Evolutionary conservation across 2,329 filamentous ascomycete species (phyloP).

Genomic region (Tympanopsis confertula): DNA sequence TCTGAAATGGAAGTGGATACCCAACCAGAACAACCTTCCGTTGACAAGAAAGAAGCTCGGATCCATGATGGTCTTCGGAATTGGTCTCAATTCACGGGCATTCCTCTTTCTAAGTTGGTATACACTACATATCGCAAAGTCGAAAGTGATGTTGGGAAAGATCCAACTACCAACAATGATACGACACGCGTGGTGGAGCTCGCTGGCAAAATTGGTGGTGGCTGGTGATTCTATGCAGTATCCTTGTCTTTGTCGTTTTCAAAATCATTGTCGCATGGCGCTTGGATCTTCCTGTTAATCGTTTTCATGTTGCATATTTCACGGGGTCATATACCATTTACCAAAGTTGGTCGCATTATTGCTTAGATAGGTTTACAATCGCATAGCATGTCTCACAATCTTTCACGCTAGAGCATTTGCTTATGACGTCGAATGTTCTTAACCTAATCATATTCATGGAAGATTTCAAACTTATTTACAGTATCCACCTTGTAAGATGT

Average conservation of each 20-base stretch:
- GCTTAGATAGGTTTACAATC: no score
- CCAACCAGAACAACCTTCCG: constrained; percentile 11
- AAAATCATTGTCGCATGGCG: no score
- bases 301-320: no score
- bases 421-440: no score
- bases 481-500: no score
- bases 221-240: constrained; percentile 37
- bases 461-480: no score
- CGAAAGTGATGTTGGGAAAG: constrained; percentile 54
- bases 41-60: constrained; percentile 5
- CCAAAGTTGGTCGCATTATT: no score
- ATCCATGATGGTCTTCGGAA: constrained; percentile 34
- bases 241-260: not conserved
- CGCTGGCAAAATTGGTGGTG: constrained; percentile 49
- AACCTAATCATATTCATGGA: no score
- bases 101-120: constrained; percentile 36
- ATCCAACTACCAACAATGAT: constrained; percentile 27
- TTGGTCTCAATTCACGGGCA: constrained; percentile 39
- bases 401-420: no score
- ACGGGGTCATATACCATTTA: no score
- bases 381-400: no score
- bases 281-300: no score
- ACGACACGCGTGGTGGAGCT: constrained; percentile 48
- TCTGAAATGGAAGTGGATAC: constrained; percentile 17
- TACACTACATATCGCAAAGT: constrained; percentile 51